Evolutionary conservation across 106 monocot species (phyloP), one percentile per base, ranked within the genome.

Genomic region (Dioscorea alata): DNA sequence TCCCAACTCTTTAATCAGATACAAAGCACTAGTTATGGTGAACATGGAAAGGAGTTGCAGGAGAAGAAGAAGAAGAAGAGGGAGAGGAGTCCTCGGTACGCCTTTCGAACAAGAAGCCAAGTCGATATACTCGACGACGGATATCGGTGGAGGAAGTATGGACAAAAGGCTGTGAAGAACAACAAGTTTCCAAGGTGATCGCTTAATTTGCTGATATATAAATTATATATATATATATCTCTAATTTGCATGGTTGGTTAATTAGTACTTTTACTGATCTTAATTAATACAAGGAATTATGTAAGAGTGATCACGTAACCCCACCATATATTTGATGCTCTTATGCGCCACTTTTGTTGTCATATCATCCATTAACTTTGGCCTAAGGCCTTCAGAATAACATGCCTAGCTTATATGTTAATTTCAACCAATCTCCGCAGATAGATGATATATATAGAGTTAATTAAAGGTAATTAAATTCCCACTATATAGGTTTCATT

Each of bases 91-190:
- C 85, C 75, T 0, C 83, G 82, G 21, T 85, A 74, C 35, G 94
- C 85, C 8, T 90, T 95, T 42, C 94, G 86, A 63, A 95, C 94
- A 4, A 75, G 94, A 62, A 95, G 94, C 69, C 85, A 95, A 25
- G 88, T 91, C n/a, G 94, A 95, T 49, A 82, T 95, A 22, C 88
- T 95, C 32, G 94, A 95, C 63, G 94, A 95, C 48, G 94, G 94
- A 2, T 95, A 95, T 61, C 78, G 94, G 17, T 95, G 94, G 94
- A 95, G 94, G 79, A 95, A 95, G 79, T 95, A 95, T 63, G 94
- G 94, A 9, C 94, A 91, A 77, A 95, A 95, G 70, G 83, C 88
- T 28, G 94, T 95, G 13, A 95, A 95, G 85, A 88, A 95, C 77
- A 88, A 95, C 73, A 91, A 75, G 28, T 91, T 91, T 52, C 94